Percentiles rank a stretch among this genome's conserved stretches.
phyloP scores from a whole-genome alignment of 495 filamentous ascomycete genomes.

The Hyaloscypha variabilis region DNA sequence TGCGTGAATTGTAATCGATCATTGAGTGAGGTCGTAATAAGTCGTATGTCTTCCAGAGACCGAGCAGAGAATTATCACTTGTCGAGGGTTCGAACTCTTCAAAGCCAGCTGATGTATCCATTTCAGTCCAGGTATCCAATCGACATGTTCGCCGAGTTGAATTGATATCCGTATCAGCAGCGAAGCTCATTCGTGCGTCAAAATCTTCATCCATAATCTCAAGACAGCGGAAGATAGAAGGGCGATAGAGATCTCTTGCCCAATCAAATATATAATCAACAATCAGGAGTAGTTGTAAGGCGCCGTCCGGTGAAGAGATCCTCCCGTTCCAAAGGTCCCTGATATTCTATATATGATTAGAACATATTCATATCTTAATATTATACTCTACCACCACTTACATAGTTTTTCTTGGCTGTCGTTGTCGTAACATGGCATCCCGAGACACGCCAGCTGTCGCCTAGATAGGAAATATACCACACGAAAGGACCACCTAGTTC shows the following conservation, averaged over 20 bases:
- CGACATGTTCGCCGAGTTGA: too few species aligned
- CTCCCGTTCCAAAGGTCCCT: constrained; percentile 4
- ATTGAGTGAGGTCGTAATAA: background rate
- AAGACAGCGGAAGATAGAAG: constrained; percentile 5
- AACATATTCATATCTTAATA: too few species aligned
- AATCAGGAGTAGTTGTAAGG: constrained; percentile 19
- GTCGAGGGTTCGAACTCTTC: background rate
- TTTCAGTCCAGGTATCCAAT: too few species aligned
- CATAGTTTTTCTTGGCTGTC: background rate
- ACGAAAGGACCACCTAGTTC: constrained; percentile 7
- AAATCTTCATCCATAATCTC: too few species aligned
- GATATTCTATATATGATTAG: constrained; percentile 7
- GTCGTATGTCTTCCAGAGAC: background rate
- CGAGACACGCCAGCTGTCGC: constrained; percentile 9
- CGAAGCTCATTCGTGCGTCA: too few species aligned
- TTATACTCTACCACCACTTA: too few species aligned
- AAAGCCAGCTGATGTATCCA: too few species aligned
- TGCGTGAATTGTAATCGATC: background rate
- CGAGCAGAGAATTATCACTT: too few species aligned
- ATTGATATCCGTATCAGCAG: background rate
- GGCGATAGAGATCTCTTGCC: constrained; percentile 13
- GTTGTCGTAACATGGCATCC: constrained; percentile 11
- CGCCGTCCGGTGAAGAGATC: background rate
- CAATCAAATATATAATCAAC: constrained; percentile 21
- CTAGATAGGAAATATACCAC: constrained; percentile 15